Evolutionary conservation across 2,329 filamentous ascomycete species (phyloP), one percentile per base, ranked within the genome.

Genomic region (Aspergillus floridensis): DNA sequence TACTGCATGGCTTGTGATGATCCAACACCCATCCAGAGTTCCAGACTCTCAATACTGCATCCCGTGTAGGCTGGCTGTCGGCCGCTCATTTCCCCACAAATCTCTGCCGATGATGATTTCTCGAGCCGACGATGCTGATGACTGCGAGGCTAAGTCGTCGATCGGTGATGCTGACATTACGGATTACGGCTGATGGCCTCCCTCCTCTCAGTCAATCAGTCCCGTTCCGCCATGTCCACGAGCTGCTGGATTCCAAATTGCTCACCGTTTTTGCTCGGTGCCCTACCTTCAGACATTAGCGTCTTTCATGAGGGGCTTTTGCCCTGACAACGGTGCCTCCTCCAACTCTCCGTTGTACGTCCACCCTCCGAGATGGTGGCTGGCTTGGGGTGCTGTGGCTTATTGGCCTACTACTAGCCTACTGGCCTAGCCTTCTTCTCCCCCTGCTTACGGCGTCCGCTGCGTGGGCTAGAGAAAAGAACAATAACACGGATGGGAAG

Each of bases 251-350:
- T 54, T 31, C 16, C 38, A 29, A 29, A n/a, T 31, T 21, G n/a
- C 38, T 29, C 14, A 21, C 53, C 41, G 16, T 47, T 16, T 21
- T 32, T 14, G 26, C 53, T 55, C 12, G 41, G 41, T 32, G 46
- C 22, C 46, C 41, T 31, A 31, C 48, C 41, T 44, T 47, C 38
- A 49, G 48, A 46, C 21, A 14, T 54, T 19, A 19, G 35, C 24
- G 29, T 47, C 38, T 14, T 48, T 12, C 5, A 35, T 22, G 41
- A 48, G 29, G 47, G 32, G 41, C n/a, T 22, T 10, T 21, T 46
- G 29, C 53, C 53, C 53, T 55, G 53, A 55, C 53, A 55, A 55
- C 44, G 53, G 53, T 47, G 53, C 19, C 53, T 55, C 53, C 38
- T 44, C 47, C 53, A 48, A 29, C 44, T 35, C 24, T n/a, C 48